Evolutionary conservation across 176 grass and related monocot species (phyloP).

Genomic region (Oropetium thomaeum): DNA sequence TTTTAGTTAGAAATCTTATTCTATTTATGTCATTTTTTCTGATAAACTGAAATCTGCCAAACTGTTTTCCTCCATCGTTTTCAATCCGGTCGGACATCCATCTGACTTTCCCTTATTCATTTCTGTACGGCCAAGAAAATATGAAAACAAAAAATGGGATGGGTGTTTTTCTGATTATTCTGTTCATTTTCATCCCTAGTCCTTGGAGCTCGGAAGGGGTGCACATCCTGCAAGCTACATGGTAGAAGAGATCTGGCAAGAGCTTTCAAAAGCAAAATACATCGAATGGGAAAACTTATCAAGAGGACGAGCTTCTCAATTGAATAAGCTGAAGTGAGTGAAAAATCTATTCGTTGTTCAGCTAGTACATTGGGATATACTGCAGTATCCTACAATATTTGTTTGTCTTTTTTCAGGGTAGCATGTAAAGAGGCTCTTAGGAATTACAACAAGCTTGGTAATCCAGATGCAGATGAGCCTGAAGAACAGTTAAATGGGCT

Average conservation of each 20-base stretch:
- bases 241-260: conserved; percentile 80
- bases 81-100: no score
- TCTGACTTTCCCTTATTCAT: no score
- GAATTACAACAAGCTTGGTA: conserved; percentile 51
- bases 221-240: conserved; percentile 71
- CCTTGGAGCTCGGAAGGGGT: conserved; percentile 81
- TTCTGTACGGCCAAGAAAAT: no score
- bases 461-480: conserved; percentile 30
- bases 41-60: conserved; percentile 28
- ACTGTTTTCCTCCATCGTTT: no score
- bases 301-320: conserved; percentile 29
- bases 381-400: conserved; percentile 4
- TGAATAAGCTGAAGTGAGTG: conserved; percentile 61
- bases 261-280: conserved; percentile 83
- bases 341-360: conserved; percentile 9
- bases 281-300: conserved; percentile 77
- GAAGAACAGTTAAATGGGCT: conserved; percentile 59
- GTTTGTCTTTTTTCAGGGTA: conserved; percentile 34
- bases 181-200: no score
- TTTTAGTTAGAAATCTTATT: conserved; percentile 18
- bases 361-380: background rate
- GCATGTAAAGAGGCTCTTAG: conserved; percentile 69
- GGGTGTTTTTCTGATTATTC: no score
- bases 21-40: conserved; percentile 14
- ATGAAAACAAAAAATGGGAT: no score